phyloP scores from a whole-genome alignment of 2,329 filamentous ascomycete genomes.

The Ceratocystis cubensis region DNA sequence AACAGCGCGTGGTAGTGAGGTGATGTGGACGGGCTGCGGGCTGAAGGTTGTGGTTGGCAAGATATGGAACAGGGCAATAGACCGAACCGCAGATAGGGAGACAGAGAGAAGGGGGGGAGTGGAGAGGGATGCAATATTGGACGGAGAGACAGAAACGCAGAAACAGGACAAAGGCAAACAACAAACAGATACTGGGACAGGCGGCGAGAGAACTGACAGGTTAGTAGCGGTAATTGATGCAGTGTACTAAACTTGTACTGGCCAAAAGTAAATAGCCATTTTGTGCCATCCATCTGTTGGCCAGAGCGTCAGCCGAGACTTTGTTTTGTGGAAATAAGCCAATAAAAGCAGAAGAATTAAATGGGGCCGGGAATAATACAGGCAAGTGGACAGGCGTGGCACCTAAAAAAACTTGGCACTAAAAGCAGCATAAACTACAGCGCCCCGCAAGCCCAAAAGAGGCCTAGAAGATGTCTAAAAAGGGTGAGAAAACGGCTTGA shows the following conservation, averaged over 20 bases:
- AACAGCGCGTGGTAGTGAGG: background rate
- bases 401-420: background rate
- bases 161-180: background rate
- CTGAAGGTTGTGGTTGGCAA: background rate
- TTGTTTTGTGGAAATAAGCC: background rate
- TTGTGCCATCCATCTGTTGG: background rate
- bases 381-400: background rate
- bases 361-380: background rate
- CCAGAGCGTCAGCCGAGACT: background rate
- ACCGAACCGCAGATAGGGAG: background rate
- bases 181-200: background rate
- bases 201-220: background rate
- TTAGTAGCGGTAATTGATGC: background rate
- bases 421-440: conserved; percentile 1
- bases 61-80: conserved; percentile 7
- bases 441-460: background rate
- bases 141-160: background rate
- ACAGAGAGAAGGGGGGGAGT: background rate
- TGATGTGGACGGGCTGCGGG: background rate
- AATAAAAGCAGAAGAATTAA: background rate
- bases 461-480: background rate
- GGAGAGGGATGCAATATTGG: background rate
- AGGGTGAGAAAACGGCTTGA: background rate
- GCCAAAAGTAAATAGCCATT: conserved; percentile 9
- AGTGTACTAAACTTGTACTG: background rate